phyloP scores from a whole-genome alignment of 139 green algal species.

The Yamagishiella unicocca region DNA sequence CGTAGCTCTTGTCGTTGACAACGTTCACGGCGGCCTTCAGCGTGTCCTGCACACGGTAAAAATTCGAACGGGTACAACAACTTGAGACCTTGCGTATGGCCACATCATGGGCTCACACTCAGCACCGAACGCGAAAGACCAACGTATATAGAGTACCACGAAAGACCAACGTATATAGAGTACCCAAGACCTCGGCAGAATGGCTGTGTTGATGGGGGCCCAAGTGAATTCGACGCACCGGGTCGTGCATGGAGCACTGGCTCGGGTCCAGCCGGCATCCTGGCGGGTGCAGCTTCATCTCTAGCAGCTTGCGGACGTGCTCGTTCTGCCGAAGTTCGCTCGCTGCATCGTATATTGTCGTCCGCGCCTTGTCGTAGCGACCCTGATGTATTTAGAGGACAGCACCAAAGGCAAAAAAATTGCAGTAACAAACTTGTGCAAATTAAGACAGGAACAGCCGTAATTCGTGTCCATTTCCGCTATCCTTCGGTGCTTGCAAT shows the following conservation, averaged over 20 bases:
- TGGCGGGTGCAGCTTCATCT: slow-evolving; percentile 32
- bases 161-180: no score
- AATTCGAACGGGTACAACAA: not conserved
- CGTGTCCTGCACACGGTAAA: not conserved
- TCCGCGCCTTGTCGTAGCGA: slow-evolving; percentile 32
- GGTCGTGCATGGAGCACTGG: slow-evolving; percentile 46
- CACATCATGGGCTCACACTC: no score
- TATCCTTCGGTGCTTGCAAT: no score
- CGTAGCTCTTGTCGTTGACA: slow-evolving; percentile 26
- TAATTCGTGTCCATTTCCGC: no score
- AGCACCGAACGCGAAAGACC: no score
- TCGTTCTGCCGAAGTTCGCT: slow-evolving; percentile 32
- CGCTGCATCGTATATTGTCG: slow-evolving; percentile 28
- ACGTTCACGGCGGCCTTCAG: slow-evolving; percentile 15
- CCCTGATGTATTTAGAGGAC: no score
- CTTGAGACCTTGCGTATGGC: no score
- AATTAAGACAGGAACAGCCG: no score
- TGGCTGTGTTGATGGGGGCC: no score
- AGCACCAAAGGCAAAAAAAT: not conserved
- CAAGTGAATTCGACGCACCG: not conserved
- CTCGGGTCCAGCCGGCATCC: slow-evolving; percentile 19
- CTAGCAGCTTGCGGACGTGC: slow-evolving; percentile 39
- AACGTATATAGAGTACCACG: no score
- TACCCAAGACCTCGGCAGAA: no score
- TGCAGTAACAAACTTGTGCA: not conserved